Base-by-base conservation (phyloP, 371 early-diverging fungal genomes). In the Enterocytospora artemiae region DNA sequence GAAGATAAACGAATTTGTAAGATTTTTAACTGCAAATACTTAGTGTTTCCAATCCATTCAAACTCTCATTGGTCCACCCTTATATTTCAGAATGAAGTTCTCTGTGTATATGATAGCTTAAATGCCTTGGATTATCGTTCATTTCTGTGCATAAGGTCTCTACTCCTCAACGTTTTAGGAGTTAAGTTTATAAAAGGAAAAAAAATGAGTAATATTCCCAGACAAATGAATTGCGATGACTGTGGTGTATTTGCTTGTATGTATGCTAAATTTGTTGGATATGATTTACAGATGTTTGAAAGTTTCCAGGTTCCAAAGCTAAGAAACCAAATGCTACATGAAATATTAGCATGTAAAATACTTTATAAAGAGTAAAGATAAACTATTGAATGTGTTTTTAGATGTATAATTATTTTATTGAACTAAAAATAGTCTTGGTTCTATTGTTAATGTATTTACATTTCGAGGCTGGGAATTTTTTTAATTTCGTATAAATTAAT, bases 161-260 rank as follows among this genome's bases (percentile, higher is more conserved):
- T 60, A 81, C 18, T 69, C 87, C 32, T 70, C 85, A 20, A 54
- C 70, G 1, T 91, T 89, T 20, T 25, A 46, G 48, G 48, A 20
- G 24, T 7, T 91, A 72, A 77, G 77, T 52, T n/a, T n/a, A n/a
- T 1, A 3, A 1, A 59, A 12, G 20, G 3, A 22, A 39, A 46
- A 12, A 18, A 12, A 0, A 9, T 5, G 22, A 49, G 46, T 32
- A 22, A 83, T 64, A 88, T 88, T 20, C 91, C 92, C 0, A 70
- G 72, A 3, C 94, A 94, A 74, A 60, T 73, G 32, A 94, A 93
- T 70, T 87, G 88, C 39, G 87, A 82, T 48, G 94, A 94, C 75
- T 94, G 94, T 75, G 94, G 94, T n/a, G 91, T 93, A 1, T 94
- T 93, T 75, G 84, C 89, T 0, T 86, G 86, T 64, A 85, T 85